Conservation (phyloP, 345 rosid genomes). For the Boechera divaricarpa region DNA sequence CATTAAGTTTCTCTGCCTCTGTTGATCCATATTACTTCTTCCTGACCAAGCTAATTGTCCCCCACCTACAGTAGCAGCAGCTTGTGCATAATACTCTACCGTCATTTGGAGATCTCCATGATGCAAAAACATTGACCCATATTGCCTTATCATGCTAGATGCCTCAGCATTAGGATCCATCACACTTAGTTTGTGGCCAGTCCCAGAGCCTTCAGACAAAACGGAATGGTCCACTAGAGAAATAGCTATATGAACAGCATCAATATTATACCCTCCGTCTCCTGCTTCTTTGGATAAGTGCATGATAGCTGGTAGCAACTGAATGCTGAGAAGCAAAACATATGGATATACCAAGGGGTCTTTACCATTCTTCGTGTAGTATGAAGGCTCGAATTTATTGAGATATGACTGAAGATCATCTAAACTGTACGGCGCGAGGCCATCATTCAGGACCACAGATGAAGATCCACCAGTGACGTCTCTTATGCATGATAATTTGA, state of each 20-base stretch:
- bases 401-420: slow-evolving; percentile 96
- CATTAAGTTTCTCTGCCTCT: slow-evolving; percentile 86
- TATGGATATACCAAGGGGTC: slow-evolving; percentile 97
- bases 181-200: slow-evolving; percentile 69
- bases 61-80: slow-evolving; percentile 95
- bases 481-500: slow-evolving; percentile 74
- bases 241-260: slow-evolving; percentile 82
- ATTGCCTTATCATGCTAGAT: slow-evolving; percentile 88
- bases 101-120: slow-evolving; percentile 78
- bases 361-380: slow-evolving; percentile 95
- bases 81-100: slow-evolving; percentile 95
- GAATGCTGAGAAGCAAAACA: slow-evolving; percentile 84
- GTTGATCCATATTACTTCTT: slow-evolving; percentile 79
- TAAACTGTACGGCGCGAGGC: slow-evolving; percentile 72
- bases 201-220: slow-evolving; percentile 70
- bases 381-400: slow-evolving; percentile 92
- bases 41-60: slow-evolving; percentile 90
- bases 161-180: slow-evolving; percentile 96
- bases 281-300: slow-evolving; percentile 86
- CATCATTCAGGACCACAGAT: slow-evolving; percentile 70
- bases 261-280: slow-evolving; percentile 80
- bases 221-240: slow-evolving; percentile 82
- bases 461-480: slow-evolving; percentile 68
- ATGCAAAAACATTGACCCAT: slow-evolving; percentile 82
- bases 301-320: slow-evolving; percentile 81